Conservation (phyloP, 441 rosid species). For the Mallotus repandus region DNA sequence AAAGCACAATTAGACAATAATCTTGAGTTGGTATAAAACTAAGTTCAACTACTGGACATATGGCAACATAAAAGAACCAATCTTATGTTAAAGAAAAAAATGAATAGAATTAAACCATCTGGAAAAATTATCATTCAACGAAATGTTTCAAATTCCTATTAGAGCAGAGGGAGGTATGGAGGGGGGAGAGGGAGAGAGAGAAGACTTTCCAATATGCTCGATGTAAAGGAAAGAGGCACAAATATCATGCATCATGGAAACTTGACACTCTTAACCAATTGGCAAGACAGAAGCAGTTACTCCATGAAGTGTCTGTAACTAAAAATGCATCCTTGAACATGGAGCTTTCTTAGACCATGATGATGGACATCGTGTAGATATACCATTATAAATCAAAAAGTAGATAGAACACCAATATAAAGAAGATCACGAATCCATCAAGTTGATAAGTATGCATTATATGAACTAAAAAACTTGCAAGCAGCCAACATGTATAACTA, state of each 20-base stretch:
- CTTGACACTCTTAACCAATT: neutral
- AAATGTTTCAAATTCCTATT: neutral
- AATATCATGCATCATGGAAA: neutral
- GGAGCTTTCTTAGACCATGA: no score
- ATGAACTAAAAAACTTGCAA: no score
- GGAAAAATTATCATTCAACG: neutral
- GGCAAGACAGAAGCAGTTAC: neutral
- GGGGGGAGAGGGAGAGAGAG: neutral
- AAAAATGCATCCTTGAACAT: neutral
- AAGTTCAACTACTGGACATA: neutral
- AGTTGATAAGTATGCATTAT: neutral
- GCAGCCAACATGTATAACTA: neutral
- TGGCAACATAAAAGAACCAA: neutral
- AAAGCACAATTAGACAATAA: conserved; percentile 14
- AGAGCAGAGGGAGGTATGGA: neutral
- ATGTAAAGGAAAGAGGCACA: neutral
- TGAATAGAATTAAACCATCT: neutral
- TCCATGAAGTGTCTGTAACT: neutral
- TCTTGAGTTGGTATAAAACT: no score
- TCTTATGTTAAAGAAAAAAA: neutral
- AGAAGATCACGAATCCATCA: neutral
- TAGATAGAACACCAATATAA: neutral
- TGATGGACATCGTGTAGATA: no score
- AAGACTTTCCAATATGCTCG: neutral
- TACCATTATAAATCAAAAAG: no score